These are phyloP conservation scores for Citrullus amarus DNA, from an alignment of 306 rosid genomes.

Conservation along the genomic window DNA sequence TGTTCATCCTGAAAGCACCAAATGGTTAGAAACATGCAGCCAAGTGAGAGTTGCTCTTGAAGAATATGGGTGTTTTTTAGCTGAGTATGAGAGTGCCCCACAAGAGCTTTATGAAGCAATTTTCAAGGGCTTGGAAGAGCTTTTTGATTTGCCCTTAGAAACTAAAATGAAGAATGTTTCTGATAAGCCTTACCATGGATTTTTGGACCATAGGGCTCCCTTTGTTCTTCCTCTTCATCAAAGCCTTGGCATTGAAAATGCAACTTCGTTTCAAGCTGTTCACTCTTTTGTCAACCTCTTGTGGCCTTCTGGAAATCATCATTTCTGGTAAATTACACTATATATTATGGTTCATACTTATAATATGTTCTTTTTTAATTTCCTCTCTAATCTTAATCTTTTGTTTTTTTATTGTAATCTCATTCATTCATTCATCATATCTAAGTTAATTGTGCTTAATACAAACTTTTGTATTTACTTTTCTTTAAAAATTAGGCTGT, in stretches of 20 bases:
- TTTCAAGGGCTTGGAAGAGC: neutral
- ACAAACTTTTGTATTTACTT: too few relatives aligned
- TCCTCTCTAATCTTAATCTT: too few relatives aligned
- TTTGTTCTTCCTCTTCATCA: slow-evolving; percentile 12
- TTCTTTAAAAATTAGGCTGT: too few relatives aligned
- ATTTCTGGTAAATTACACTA: slow-evolving; percentile 9
- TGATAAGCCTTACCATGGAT: slow-evolving; percentile 14
- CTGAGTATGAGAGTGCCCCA: slow-evolving; percentile 2
- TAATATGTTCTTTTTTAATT: neutral
- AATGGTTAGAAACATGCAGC: slow-evolving; percentile 7
- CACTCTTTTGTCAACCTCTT: slow-evolving; percentile 11
- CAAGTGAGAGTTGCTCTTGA: slow-evolving; percentile 19
- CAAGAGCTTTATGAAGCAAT: neutral
- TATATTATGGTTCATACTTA: neutral
- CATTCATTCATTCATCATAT: too few relatives aligned
- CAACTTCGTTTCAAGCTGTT: neutral
- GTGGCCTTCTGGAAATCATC: slow-evolving; percentile 22
- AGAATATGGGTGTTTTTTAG: slow-evolving; percentile 24
- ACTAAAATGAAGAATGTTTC: slow-evolving; percentile 11
- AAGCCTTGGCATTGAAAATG: slow-evolving; percentile 14
- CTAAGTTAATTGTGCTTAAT: too few relatives aligned
- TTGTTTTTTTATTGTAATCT: too few relatives aligned
- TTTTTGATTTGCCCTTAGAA: slow-evolving; percentile 21
- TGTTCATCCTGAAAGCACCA: slow-evolving; percentile 3
- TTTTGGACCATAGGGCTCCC: neutral